Percentiles rank a stretch among this genome's conserved stretches.
Evolutionary conservation across 2,329 filamentous ascomycete genomes (phyloP).

Genomic region (Penicillium corylophilum): DNA sequence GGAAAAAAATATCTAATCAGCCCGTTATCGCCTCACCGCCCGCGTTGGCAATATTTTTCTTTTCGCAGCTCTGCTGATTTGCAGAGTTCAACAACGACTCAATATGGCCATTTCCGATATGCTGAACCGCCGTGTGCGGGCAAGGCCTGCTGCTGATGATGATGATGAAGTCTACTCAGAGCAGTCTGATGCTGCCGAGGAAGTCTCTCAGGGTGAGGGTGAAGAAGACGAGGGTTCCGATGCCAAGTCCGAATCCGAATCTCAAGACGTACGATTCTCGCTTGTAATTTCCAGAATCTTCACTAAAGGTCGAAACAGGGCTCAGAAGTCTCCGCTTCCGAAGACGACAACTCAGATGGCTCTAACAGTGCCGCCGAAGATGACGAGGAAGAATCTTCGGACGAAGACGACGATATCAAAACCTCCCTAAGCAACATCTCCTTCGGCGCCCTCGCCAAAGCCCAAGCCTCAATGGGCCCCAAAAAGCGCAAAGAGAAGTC

Average conservation of each 20-base stretch:
- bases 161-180: slow-evolving; percentile 43
- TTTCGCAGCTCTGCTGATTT: slow-evolving; percentile 6
- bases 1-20: slow-evolving; percentile 23
- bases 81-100: slow-evolving; percentile 7
- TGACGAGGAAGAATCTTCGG: slow-evolving; percentile 28
- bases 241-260: slow-evolving; percentile 12
- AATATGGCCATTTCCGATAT: slow-evolving; percentile 39
- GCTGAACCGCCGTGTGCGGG: slow-evolving; percentile 45
- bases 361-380: slow-evolving; percentile 42
- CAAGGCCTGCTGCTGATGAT: slow-evolving; percentile 42
- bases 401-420: slow-evolving; percentile 38
- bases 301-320: not conserved
- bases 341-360: slow-evolving; percentile 25
- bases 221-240: slow-evolving; percentile 14
- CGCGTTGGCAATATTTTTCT: slow-evolving; percentile 28
- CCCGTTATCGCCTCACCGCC: slow-evolving; percentile 25
- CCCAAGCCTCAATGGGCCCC: slow-evolving; percentile 66
- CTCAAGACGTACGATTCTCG: slow-evolving; percentile 14
- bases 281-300: not conserved
- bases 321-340: slow-evolving; percentile 4
- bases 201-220: slow-evolving; percentile 15
- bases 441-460: slow-evolving; percentile 86
- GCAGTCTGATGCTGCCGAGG: slow-evolving; percentile 25
- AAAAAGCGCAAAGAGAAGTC: slow-evolving; percentile 31
- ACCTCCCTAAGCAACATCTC: slow-evolving; percentile 63